Evolutionary conservation across 2,329 filamentous ascomycete species (phyloP).

Genomic region (Colletotrichum sp.): DNA sequence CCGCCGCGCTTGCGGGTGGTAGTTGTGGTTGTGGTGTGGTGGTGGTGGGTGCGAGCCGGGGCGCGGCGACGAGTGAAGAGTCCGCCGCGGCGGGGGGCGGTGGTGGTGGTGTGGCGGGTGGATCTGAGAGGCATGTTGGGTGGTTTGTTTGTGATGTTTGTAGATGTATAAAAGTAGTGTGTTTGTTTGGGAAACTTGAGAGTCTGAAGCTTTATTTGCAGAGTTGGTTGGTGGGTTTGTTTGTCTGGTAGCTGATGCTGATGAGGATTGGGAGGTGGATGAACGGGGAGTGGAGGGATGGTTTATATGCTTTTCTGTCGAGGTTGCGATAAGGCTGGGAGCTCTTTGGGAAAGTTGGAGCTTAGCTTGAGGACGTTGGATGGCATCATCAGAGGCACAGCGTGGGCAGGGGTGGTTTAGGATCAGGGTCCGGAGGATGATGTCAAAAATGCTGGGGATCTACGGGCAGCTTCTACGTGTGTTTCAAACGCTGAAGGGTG

Average conservation of each 20-base stretch:
- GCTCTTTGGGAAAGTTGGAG: background rate
- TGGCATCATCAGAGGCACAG: constrained; percentile 15
- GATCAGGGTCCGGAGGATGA: constrained; percentile 9
- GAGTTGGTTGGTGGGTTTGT: background rate
- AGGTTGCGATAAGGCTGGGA: background rate
- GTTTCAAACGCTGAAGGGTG: background rate
- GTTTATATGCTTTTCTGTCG: constrained; percentile 17
- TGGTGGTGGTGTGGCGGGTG: constrained; percentile 22
- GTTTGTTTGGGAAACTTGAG: constrained; percentile 3
- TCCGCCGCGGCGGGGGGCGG: constrained; percentile 16
- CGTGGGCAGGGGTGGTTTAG: background rate
- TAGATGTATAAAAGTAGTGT: background rate
- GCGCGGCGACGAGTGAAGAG: constrained; percentile 29
- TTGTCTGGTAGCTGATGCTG: constrained; percentile 9
- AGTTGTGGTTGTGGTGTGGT: constrained; percentile 33
- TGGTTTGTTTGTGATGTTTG: background rate
- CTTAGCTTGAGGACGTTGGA: background rate
- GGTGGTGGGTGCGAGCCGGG: constrained; percentile 23
- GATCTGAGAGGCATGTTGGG: constrained; percentile 37
- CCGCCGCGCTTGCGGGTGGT: constrained; percentile 44
- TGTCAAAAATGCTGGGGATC: constrained; percentile 14
- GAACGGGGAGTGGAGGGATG: background rate
- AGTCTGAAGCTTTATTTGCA: background rate
- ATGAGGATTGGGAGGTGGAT: background rate
- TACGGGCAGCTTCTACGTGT: background rate